phyloP scores from a whole-genome alignment of 306 rosid genomes.

The Medicago arabica region DNA sequence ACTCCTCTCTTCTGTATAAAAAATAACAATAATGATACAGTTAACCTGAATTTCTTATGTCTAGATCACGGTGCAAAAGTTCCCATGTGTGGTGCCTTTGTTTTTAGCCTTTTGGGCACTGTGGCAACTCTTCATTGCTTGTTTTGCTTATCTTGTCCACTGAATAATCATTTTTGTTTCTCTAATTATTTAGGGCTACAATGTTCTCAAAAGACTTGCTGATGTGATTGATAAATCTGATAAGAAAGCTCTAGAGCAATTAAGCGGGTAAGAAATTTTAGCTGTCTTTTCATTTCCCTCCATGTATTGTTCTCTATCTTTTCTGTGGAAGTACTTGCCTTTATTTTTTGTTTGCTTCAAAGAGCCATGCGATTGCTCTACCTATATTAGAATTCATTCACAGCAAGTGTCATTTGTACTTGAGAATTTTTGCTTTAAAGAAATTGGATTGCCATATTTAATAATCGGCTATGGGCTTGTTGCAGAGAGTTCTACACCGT shows the following conservation, averaged over 20 bases:
- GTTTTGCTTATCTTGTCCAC: constrained; percentile 29
- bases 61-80: constrained; percentile 32
- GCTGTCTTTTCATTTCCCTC: constrained; percentile 5
- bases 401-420: constrained; percentile 14
- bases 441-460: constrained; percentile 36
- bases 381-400: constrained; percentile 19
- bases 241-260: constrained; percentile 64
- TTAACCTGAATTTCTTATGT: constrained; percentile 15
- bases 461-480: constrained; percentile 42
- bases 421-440: constrained; percentile 27
- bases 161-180: constrained; percentile 38
- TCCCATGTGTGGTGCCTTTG: constrained; percentile 19
- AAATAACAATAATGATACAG: not conserved
- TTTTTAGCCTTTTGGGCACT: constrained; percentile 29
- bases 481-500: constrained; percentile 96
- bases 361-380: constrained; percentile 13
- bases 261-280: constrained; percentile 78
- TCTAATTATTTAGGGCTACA: constrained; percentile 67
- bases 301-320: not conserved
- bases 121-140: constrained; percentile 34
- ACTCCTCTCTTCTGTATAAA: not conserved
- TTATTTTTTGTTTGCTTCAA: constrained; percentile 3
- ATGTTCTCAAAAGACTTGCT: constrained; percentile 80
- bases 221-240: constrained; percentile 70
- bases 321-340: constrained; percentile 8